Base-by-base conservation (phyloP, 352 stramenopile species). In the Phytophthora cactorum region DNA sequence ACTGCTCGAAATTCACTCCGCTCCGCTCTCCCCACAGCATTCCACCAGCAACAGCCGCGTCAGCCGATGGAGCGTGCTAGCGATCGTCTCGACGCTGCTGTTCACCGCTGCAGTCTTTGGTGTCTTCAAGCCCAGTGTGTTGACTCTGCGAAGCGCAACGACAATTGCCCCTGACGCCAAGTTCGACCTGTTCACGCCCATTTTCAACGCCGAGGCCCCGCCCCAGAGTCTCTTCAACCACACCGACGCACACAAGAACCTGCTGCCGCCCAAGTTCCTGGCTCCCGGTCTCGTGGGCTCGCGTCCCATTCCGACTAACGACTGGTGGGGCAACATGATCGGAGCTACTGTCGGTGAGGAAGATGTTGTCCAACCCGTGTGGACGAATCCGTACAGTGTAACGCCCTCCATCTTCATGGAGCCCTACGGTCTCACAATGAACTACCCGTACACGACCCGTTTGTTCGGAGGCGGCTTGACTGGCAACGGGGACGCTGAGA, bases 261-360 rank as follows among this genome's bases (percentile, higher is more conserved):
- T 86, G 50, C 49, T 85, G 34, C 79, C 82, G 5, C 81, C 81
- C 47, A 80, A 80, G n/a, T 89, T 79, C 69, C n/a, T 89, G 25
- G 74, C 78, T 0, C n/a, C 80, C 5, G 76, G 74, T 0, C 25
- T 82, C 15, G 70, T 86, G 28, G 80, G 78, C 27, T 75, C 62
- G 5, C 75, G 70, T 9, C 50, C 80, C 14, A 88, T 90, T 47
- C 82, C 82, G 17, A 92, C 84, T 27, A 92, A 92, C 63, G 77
- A 88, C 53, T 92, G 84, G 84, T 92, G 84, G 84, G 81, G 79
- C 47, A 92, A 90, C 63, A 70, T 92, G 22, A 92, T 92, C 59
- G 78, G 71, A 38, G 54, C 72, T 34, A 72, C 64, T 5, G 27
- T 61, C 59, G 28, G 68, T 15, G 41, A 77, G 2, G 25, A 69